Conservation (phyloP, 257 asterid genomes). For the Oldenlandia corymbosa region DNA sequence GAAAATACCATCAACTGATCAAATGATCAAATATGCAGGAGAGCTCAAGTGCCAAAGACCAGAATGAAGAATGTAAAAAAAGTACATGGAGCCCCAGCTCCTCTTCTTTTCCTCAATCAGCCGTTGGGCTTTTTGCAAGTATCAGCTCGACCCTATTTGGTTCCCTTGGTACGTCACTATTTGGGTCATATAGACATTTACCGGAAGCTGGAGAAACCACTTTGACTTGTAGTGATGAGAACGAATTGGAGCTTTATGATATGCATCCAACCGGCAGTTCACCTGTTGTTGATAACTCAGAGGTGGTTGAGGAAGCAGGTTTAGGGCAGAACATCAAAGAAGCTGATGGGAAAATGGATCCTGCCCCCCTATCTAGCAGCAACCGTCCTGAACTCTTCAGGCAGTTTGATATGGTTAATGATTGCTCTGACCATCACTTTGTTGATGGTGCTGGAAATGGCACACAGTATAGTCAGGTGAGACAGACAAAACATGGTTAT, state of each 20-base stretch:
- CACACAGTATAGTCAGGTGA: conserved; percentile 52
- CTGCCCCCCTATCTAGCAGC: conserved; percentile 30
- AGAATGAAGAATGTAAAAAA: conserved; percentile 19
- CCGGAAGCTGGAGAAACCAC: conserved; percentile 28
- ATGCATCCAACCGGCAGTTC: conserved; percentile 19
- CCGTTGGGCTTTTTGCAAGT: conserved; percentile 42
- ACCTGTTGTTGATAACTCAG: conserved; percentile 19
- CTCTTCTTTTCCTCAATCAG: conserved; percentile 55
- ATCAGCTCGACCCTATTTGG: conserved; percentile 56
- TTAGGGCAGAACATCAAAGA: conserved; percentile 25
- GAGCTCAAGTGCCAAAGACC: conserved; percentile 22
- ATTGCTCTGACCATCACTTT: conserved; percentile 83
- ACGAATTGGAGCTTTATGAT: conserved; percentile 39
- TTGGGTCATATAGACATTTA: conserved; percentile 36
- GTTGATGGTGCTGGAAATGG: conserved; percentile 44
- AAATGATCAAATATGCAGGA: conserved; percentile 37
- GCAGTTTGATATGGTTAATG: conserved; percentile 79
- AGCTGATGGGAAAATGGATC: conserved; percentile 22
- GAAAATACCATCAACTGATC: conserved; percentile 9
- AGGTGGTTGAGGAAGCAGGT: conserved; percentile 23
- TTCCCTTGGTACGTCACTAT: conserved; percentile 37
- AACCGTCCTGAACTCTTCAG: conserved; percentile 32
- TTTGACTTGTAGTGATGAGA: conserved; percentile 28
- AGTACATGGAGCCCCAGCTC: conserved; percentile 28
- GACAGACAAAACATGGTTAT: conserved; percentile 3